Conservation (phyloP, 75 land plant genomes). For the Selaginella moellendorffii region DNA sequence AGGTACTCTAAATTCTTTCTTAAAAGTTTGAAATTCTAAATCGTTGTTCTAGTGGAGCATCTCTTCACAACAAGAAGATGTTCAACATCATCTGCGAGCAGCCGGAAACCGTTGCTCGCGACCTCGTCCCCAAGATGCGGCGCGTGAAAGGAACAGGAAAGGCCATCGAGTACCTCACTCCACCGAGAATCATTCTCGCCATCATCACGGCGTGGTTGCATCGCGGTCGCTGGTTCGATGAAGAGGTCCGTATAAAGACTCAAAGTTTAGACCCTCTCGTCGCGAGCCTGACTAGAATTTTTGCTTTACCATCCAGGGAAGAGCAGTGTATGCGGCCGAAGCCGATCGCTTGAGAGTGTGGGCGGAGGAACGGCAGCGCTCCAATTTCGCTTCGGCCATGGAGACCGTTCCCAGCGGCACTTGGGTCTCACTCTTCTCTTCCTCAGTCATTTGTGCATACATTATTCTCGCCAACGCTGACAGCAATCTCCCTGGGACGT, state of each 20-base stretch:
- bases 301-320: too few relatives aligned
- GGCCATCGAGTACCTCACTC: slow-evolving; percentile 84
- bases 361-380: slow-evolving; percentile 81
- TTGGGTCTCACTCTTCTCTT: slow-evolving; percentile 88
- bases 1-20: slow-evolving; percentile 37
- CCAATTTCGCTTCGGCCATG: slow-evolving; percentile 87
- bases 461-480: slow-evolving; percentile 56
- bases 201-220: slow-evolving; percentile 87
- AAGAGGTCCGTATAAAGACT: slow-evolving; percentile 41
- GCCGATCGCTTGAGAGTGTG: slow-evolving; percentile 85
- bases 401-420: slow-evolving; percentile 81
- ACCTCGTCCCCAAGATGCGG: slow-evolving; percentile 81
- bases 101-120: slow-evolving; percentile 93
- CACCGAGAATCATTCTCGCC: slow-evolving; percentile 86
- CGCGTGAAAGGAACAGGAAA: slow-evolving; percentile 90
- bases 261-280: too few relatives aligned
- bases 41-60: slow-evolving; percentile 60
- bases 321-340: slow-evolving; percentile 93
- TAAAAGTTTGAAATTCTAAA: neutral
- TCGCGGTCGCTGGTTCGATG: slow-evolving; percentile 97
- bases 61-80: slow-evolving; percentile 78
- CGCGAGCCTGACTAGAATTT: too few relatives aligned
- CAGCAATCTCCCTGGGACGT: slow-evolving; percentile 44
- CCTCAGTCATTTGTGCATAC: slow-evolving; percentile 86
- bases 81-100: slow-evolving; percentile 98